These are phyloP conservation scores for Sclerotiophoma versabilis DNA, from an alignment of 2,329 filamentous ascomycete species.

Conservation along the genomic window DNA sequence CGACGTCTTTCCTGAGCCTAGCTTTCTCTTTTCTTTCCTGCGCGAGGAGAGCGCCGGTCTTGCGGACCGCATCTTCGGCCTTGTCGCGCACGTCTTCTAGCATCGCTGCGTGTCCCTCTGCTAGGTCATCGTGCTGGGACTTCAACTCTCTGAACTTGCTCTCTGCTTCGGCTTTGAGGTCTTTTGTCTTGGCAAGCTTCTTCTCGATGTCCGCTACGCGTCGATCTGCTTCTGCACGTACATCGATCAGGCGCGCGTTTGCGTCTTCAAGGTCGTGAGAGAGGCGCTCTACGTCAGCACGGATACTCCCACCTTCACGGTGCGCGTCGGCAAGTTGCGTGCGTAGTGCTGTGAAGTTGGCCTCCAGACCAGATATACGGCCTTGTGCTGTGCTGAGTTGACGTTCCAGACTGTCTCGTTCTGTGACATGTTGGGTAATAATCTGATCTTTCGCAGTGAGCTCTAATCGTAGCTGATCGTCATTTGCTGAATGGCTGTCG, in stretches of 20 bases:
- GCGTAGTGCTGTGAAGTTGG: constrained; percentile 36
- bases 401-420: constrained; percentile 37
- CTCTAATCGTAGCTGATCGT: constrained; percentile 32
- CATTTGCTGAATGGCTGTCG: background rate
- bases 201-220: constrained; percentile 39
- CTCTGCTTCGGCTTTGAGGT: constrained; percentile 36
- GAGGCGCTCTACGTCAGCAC: constrained; percentile 36
- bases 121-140: constrained; percentile 34
- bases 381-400: constrained; percentile 36
- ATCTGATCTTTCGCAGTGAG: constrained; percentile 35
- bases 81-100: constrained; percentile 42
- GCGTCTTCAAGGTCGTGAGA: constrained; percentile 35
- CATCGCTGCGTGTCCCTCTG: constrained; percentile 36
- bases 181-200: constrained; percentile 39
- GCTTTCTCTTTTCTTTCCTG: constrained; percentile 45
- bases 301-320: constrained; percentile 32
- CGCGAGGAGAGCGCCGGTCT: constrained; percentile 40
- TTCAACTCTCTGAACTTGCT: constrained; percentile 35
- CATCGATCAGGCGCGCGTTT: constrained; percentile 35
- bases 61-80: constrained; percentile 46
- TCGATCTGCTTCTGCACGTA: constrained; percentile 36
- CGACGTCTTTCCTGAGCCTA: constrained; percentile 36
- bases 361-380: constrained; percentile 41
- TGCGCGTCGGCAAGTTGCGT: constrained; percentile 44
- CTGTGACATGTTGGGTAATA: constrained; percentile 30